Percentiles rank a stretch among this genome's conserved stretches.
Evolutionary conservation across 148 eudicot genomes (phyloP).

Genomic region (Fagopyrum esculentum): DNA sequence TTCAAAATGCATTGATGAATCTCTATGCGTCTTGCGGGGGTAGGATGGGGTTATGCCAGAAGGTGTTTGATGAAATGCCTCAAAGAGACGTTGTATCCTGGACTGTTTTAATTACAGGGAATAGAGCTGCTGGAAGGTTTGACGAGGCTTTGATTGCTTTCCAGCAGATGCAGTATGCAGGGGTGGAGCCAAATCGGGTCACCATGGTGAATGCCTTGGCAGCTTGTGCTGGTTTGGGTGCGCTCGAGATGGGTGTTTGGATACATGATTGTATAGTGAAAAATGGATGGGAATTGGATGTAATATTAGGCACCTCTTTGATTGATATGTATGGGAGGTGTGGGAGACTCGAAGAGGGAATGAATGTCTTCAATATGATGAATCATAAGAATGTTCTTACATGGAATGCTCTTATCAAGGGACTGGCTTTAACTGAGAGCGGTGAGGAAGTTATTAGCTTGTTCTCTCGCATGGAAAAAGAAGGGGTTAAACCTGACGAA

Average conservation of each 20-base stretch:
- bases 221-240: constrained; percentile 45
- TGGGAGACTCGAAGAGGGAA: constrained; percentile 26
- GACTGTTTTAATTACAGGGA: constrained; percentile 50
- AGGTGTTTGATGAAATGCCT: constrained; percentile 54
- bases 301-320: constrained; percentile 53
- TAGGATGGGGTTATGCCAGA: constrained; percentile 27
- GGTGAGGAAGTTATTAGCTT: constrained; percentile 36
- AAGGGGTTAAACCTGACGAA: constrained; percentile 44
- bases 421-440: constrained; percentile 39
- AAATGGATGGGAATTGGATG: constrained; percentile 35
- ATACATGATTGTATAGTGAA: constrained; percentile 27
- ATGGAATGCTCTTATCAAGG: constrained; percentile 51
- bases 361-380: constrained; percentile 35
- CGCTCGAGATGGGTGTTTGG: constrained; percentile 43
- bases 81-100: constrained; percentile 41
- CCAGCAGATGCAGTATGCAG: constrained; percentile 29
- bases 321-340: constrained; percentile 61
- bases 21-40: constrained; percentile 41
- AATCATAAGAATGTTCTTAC: constrained; percentile 36
- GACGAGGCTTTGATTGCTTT: constrained; percentile 44
- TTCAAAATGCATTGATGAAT: constrained; percentile 43
- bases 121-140: constrained; percentile 28
- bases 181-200: constrained; percentile 42
- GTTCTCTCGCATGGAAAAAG: constrained; percentile 38
- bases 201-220: constrained; percentile 43